These are phyloP conservation scores for Fusarium brachygibbosum DNA, from an alignment of 2,329 filamentous ascomycete genomes.

Conservation along the genomic window DNA sequence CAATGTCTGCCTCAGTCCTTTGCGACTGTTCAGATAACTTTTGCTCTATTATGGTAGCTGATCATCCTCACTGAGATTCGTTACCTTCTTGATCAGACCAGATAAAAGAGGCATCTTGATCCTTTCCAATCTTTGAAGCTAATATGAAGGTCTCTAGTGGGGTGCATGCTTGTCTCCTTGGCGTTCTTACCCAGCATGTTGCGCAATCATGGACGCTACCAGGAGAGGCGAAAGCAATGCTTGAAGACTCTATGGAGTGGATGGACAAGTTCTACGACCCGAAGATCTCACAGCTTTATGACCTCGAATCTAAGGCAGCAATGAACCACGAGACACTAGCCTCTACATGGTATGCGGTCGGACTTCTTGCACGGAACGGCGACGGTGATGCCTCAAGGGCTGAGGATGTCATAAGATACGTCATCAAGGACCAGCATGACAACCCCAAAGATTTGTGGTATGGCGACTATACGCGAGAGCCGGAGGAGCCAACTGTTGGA, in stretches of 20 bases:
- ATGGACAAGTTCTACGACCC: conserved; percentile 46
- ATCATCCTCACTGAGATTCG: neutral
- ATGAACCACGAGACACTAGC: conserved; percentile 28
- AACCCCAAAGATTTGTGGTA: conserved; percentile 23
- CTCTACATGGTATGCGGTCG: conserved; percentile 29
- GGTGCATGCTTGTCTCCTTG: neutral
- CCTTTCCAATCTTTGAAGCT: neutral
- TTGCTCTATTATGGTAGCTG: neutral
- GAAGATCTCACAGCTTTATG: conserved; percentile 20
- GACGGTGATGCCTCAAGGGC: conserved; percentile 15
- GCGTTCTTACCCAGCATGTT: neutral
- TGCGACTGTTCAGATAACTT: neutral
- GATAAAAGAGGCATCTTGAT: neutral
- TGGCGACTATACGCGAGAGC: conserved; percentile 24
- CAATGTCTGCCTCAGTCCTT: neutral
- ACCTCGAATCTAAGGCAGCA: conserved; percentile 15
- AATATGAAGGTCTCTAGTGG: conserved; percentile 19
- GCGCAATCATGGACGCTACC: conserved; percentile 8
- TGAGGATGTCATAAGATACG: conserved; percentile 19
- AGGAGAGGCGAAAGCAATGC: conserved; percentile 28
- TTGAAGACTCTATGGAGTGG: conserved; percentile 32
- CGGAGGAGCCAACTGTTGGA: conserved; percentile 25
- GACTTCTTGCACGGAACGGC: conserved; percentile 23
- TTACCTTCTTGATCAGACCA: neutral
- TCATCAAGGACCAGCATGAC: conserved; percentile 24